phyloP scores from a whole-genome alignment of 73 alveolate genomes.

The Loxodes magnus region DNA sequence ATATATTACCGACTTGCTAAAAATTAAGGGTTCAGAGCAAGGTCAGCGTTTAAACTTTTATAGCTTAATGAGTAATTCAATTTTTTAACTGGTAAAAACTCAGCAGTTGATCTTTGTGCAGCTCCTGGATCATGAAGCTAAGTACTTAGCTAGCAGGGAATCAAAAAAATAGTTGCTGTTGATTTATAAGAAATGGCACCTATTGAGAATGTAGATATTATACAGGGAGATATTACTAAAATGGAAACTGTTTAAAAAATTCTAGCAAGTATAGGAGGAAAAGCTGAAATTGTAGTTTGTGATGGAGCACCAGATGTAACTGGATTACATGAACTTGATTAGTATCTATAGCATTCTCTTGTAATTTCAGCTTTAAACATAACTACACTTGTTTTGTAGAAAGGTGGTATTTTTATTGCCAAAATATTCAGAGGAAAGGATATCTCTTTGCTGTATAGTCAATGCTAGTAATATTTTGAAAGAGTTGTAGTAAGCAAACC shows the following conservation, averaged over 20 bases:
- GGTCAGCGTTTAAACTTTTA: too few relatives aligned
- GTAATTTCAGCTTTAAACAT: conserved; percentile 70
- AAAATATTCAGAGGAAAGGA: conserved; percentile 78
- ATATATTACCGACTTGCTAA: too few relatives aligned
- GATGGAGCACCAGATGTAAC: conserved; percentile 94
- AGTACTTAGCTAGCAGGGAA: too few relatives aligned
- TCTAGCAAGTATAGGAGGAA: conserved; percentile 41
- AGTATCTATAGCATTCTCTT: conserved; percentile 64
- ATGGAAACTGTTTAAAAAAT: conserved; percentile 67
- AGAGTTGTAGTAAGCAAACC: conserved; percentile 73
- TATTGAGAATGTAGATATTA: conserved; percentile 62
- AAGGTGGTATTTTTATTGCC: conserved; percentile 77
- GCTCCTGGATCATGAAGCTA: too few relatives aligned
- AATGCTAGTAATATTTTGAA: conserved; percentile 51
- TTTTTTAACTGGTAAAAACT: too few relatives aligned
- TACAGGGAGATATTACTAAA: conserved; percentile 81
- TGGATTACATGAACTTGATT: conserved; percentile 78
- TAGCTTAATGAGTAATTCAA: too few relatives aligned
- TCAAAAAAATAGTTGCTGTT: too few relatives aligned
- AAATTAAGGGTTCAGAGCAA: too few relatives aligned
- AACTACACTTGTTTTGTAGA: conserved; percentile 42
- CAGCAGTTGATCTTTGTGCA: too few relatives aligned
- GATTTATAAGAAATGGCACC: conserved; percentile 78
- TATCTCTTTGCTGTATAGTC: conserved; percentile 48
- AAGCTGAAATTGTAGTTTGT: conserved; percentile 59